Evolutionary conservation across 202 grass and related monocot genomes (phyloP).

Genomic region (Elaeis oleifera): DNA sequence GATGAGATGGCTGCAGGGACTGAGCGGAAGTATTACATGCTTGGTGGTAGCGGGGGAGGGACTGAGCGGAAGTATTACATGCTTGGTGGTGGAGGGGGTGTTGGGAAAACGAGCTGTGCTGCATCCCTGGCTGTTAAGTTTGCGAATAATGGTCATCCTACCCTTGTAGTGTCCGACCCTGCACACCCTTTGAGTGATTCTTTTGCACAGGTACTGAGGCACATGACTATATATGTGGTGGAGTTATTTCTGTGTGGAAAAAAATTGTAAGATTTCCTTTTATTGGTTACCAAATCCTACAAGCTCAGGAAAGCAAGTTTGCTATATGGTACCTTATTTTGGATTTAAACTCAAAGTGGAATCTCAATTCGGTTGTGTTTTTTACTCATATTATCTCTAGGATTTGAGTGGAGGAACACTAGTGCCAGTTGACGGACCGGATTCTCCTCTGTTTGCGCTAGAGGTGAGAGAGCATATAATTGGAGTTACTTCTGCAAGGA

Average conservation of each 20-base stretch:
- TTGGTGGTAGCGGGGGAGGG: conserved; percentile 40
- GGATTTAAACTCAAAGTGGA: too few species aligned
- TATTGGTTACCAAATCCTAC: too few species aligned
- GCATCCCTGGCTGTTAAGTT: conserved; percentile 87
- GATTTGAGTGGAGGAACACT: conserved; percentile 80
- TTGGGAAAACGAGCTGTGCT: conserved; percentile 91
- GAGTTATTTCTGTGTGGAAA: too few species aligned
- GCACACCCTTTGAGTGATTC: conserved; percentile 93
- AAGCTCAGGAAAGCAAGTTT: too few species aligned
- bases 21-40: conserved; percentile 75
- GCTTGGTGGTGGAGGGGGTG: conserved; percentile 34
- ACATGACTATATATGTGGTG: background rate
- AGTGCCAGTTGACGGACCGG: conserved; percentile 64
- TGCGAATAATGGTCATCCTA: conserved; percentile 86
- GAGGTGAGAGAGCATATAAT: conserved; percentile 44
- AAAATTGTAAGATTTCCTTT: too few species aligned
- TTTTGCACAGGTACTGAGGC: conserved; percentile 48
- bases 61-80: too few species aligned
- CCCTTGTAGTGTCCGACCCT: conserved; percentile 82
- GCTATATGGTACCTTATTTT: too few species aligned
- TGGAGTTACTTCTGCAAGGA: background rate
- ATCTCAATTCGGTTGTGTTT: too few species aligned
- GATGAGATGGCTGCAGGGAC: conserved; percentile 64
- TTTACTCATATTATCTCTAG: conserved; percentile 13
- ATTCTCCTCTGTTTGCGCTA: conserved; percentile 68